Base-by-base conservation (phyloP, 495 filamentous ascomycete genomes). In the Penicillium lividum region DNA sequence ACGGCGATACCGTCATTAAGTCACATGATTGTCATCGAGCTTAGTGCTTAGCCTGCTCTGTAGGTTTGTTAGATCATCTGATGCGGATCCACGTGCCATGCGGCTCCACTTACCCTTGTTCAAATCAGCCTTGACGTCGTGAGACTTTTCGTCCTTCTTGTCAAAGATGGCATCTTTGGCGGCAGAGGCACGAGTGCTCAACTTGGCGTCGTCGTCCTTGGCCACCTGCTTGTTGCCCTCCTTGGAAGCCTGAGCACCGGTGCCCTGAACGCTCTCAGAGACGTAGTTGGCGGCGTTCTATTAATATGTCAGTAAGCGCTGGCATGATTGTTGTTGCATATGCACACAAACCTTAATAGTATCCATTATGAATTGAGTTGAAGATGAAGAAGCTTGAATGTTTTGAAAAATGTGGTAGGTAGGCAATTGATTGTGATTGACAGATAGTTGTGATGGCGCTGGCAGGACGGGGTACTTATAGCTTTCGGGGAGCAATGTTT, bases 211-310 rank as follows among this genome's bases (percentile, higher is more conserved):
- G 31, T 16, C 15, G 54, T 16, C 29, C 58, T 61, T 61, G 2
- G 58, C 58, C 33, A 61, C 53, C 7, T 46, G 16, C 43, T 46
- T 46, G 43, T 46, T 46, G 43, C 18, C 11, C 43, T 46, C 43
- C 43, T 61, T 61, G 54, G 58, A 61, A 31, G 58, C 54, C 42
- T 61, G 40, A 9, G 58, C 53, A 15, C 58, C 58, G 29, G 53
- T 52, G 11, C 58, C 58, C 42, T 57, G 53, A 15, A 61, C 5
- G 42, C 38, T 48, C 58, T 61, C 58, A 6, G 47, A 25, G 54
- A 61, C 58, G 54, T 61, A 61, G 47, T 61, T 52, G 27, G 42
- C 54, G 53, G 48, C 58, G 40, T 61, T 45, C 58, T 61, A 4
- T 47, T 18, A 13, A 6, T 0, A 3, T 3, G 57, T 59, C 34